Evolutionary conservation across 2,329 filamentous ascomycete species (phyloP), one percentile per base, ranked within the genome.

Genomic region (Dothidotthia symphoricarpi): DNA sequence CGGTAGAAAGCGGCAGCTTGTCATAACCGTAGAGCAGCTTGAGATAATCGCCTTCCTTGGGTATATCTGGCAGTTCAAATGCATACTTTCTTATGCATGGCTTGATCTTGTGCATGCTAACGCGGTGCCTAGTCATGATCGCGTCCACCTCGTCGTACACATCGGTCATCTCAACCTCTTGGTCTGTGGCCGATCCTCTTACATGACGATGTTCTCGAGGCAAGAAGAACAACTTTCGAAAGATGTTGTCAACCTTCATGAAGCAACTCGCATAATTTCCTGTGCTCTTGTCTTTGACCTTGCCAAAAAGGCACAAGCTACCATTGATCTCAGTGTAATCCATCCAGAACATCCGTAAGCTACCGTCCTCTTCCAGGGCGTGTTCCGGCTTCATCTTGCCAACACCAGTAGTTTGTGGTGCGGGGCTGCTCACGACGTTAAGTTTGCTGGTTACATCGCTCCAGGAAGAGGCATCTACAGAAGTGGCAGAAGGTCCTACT

Each of bases 21-120:
- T 86, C 84, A 61, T 98, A 98, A 3, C 91, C 88, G 60, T 98
- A 98, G 15, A 97, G 75, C n/a, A 96, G 76, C 67, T 98, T 97
- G 49, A 98, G 75, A 61, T 98, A 98, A 49, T 95, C 82, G 1
- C 81, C 82, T 68, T 97, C 88, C 61, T 84, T 90, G 1, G 93
- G 93, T 39, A 98, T 82, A 36, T 82, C 85, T 1, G 84, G 79
- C 35, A 98, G 71, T 66, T 98, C 93, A 64, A 98, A 98, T 1
- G 93, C 93, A 61, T 98, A 98, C 64, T 95, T 97, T 47, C 93
- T 78, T 6, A 80, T 84, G 67, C 83, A 93, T 4, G 83, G 76
- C 71, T 97, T 98, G 72, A 94, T 91, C 72, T 95, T 97, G 76
- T 93, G 86, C 80, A 89, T 86, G 30, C 77, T 80, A 34, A 97